These are phyloP conservation scores for Boletus edulis DNA, from an alignment of 768 basidiomycete species.

Conservation along the genomic window DNA sequence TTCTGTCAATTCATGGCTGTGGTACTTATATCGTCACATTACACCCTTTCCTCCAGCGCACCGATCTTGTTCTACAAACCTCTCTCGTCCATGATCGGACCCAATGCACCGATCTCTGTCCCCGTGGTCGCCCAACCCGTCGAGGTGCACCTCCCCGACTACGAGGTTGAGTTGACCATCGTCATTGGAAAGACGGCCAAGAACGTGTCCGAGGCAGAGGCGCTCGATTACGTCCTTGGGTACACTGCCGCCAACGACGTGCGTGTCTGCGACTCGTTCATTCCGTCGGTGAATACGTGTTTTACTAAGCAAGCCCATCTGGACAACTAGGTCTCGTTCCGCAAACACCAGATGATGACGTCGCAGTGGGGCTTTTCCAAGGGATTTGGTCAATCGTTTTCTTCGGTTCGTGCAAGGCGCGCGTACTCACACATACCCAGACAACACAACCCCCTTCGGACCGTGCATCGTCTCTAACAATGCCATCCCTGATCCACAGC, in stretches of 20 bases:
- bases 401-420: no score
- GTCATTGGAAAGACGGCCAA: constrained; percentile 82
- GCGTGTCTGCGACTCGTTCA: constrained; percentile 6
- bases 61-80: constrained; percentile 85
- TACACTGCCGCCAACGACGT: constrained; percentile 84
- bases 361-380: constrained; percentile 91
- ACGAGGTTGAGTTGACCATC: constrained; percentile 78
- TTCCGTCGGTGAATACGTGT: not conserved
- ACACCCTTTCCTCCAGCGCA: constrained; percentile 37
- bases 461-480: constrained; percentile 74
- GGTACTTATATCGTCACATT: not conserved
- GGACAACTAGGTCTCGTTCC: constrained; percentile 58
- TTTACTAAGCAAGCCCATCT: not conserved
- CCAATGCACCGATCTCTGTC: constrained; percentile 60
- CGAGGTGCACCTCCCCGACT: constrained; percentile 71
- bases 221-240: constrained; percentile 81
- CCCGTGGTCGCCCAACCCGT: constrained; percentile 70
- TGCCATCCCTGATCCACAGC: constrained; percentile 64
- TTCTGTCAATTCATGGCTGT: no score
- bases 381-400: constrained; percentile 59
- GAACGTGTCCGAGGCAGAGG: constrained; percentile 76
- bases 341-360: constrained; percentile 75
- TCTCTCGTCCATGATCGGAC: constrained; percentile 64
- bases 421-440: constrained; percentile 5
- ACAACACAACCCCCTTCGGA: constrained; percentile 61